These are phyloP conservation scores for Amanita rimosa DNA, from an alignment of 768 basidiomycete species.

Conservation along the genomic window DNA sequence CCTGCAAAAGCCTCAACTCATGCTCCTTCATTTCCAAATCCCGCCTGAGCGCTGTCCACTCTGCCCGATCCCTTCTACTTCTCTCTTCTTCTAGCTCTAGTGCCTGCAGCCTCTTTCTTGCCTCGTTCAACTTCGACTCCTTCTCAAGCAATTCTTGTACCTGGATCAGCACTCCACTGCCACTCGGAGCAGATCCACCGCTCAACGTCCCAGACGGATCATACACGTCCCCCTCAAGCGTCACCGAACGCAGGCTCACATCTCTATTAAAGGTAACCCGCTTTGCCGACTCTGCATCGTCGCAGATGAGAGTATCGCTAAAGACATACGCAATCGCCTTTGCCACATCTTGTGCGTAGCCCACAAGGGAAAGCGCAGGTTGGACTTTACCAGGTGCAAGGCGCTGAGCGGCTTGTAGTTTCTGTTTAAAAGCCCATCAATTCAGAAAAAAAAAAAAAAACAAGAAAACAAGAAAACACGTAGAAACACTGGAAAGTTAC, in stretches of 20 bases:
- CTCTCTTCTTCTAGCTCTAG: constrained; percentile 47
- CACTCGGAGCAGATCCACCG: constrained; percentile 78
- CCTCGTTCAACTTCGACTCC: constrained; percentile 46
- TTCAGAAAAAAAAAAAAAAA: no score
- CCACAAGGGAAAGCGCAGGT: constrained; percentile 81
- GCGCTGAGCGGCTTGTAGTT: constrained; percentile 59
- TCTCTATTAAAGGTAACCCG: constrained; percentile 70
- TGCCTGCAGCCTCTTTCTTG: constrained; percentile 30
- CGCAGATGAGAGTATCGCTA: constrained; percentile 85
- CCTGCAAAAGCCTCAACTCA: constrained; percentile 68
- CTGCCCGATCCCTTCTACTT: constrained; percentile 40
- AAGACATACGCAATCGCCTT: constrained; percentile 93
- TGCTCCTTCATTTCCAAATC: constrained; percentile 88
- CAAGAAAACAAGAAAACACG: no score
- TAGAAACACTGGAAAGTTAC: constrained; percentile 35
- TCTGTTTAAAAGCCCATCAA: constrained; percentile 31
- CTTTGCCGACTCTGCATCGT: constrained; percentile 80
- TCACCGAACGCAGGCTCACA: constrained; percentile 73
- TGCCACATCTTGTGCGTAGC: constrained; percentile 69
- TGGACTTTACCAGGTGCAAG: constrained; percentile 75
- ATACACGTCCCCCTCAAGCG: constrained; percentile 90
- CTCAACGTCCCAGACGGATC: constrained; percentile 92
- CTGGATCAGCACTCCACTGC: constrained; percentile 62
- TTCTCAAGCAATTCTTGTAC: constrained; percentile 74
- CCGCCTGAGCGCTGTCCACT: constrained; percentile 46